Evolutionary conservation across 2,329 filamentous ascomycete species (phyloP), one percentile per base, ranked within the genome.

Genomic region (Daldinia eschscholtzii): DNA sequence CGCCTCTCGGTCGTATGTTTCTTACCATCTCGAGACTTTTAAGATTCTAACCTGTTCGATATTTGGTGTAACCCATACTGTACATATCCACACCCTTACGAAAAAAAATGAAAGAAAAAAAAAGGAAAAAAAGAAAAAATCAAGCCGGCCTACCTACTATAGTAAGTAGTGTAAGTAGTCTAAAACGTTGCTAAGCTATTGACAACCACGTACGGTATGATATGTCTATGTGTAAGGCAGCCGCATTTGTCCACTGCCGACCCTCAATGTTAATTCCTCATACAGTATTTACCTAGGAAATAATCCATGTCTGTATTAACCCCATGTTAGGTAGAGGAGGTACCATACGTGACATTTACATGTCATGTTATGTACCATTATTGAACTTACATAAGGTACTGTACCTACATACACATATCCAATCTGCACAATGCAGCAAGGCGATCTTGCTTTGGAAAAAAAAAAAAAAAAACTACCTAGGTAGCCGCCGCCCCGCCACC

Each of bases 401-500:
- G 26, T 48, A 53, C 30, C 39, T 69, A 67, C 42, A 23, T 65
- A 62, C 20, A 60, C 50, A 18, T 28, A 57, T 42, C 15, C 15
- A 52, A 52, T 59, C 57, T 67, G 57, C 57, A 70, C 20, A 57
- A 56, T 70, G 64, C 65, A 62, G 64, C 53, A 78, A 75, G 74
- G 73, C 75, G 73, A 77, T 77, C 78, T 74, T 71, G 73, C 73
- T 73, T 70, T 70, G 69, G 20, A 23, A 23, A 2, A 23, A 23
- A 23, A 1, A 23, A 23, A 23, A 23, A 23, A 61, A 72, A 62
- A 42, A 58, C 35, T 42, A 48, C 44, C 55, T 58, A 60, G 52
- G 59, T 39, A 72, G 71, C 30, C 28, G 41, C 9, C 48, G 2
- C 35, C 39, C 55, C 7, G 55, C 55, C 35, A 55, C 50, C 18